phyloP scores from a whole-genome alignment of 2,329 filamentous ascomycete genomes.

The Aureobasidium musti region DNA sequence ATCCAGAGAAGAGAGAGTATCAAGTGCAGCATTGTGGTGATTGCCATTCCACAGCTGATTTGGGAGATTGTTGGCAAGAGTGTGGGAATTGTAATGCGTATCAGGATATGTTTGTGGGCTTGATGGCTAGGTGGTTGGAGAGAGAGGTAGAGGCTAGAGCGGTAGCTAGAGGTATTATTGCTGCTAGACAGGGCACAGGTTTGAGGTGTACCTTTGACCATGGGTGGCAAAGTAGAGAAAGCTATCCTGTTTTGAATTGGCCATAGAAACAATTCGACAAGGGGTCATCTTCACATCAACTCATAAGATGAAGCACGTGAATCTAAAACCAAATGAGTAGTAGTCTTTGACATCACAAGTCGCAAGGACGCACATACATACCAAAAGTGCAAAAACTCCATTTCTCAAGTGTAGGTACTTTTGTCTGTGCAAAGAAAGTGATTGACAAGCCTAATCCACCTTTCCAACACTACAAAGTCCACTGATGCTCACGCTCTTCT shows the following conservation, averaged over 20 bases:
- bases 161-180: constrained; percentile 10
- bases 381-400: not conserved
- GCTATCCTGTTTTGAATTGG: constrained; percentile 21
- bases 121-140: constrained; percentile 28
- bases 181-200: not conserved
- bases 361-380: not conserved
- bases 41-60: not conserved
- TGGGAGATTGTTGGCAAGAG: constrained; percentile 3
- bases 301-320: no score
- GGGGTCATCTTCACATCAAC: no score
- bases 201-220: constrained; percentile 25
- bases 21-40: constrained; percentile 17
- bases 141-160: constrained; percentile 20
- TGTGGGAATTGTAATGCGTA: constrained; percentile 10
- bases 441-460: not conserved
- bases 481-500: not conserved
- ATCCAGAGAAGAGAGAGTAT: constrained; percentile 4
- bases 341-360: not conserved
- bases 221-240: constrained; percentile 25
- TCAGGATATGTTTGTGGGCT: constrained; percentile 10
- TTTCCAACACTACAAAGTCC: not conserved
- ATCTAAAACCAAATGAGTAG: no score
- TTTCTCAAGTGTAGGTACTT: not conserved
- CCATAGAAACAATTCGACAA: not conserved
- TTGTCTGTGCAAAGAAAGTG: not conserved